Evolutionary conservation across 306 rosid genomes (phyloP), one percentile per base, ranked within the genome.

Genomic region (Macrotyloma uniflorum): DNA sequence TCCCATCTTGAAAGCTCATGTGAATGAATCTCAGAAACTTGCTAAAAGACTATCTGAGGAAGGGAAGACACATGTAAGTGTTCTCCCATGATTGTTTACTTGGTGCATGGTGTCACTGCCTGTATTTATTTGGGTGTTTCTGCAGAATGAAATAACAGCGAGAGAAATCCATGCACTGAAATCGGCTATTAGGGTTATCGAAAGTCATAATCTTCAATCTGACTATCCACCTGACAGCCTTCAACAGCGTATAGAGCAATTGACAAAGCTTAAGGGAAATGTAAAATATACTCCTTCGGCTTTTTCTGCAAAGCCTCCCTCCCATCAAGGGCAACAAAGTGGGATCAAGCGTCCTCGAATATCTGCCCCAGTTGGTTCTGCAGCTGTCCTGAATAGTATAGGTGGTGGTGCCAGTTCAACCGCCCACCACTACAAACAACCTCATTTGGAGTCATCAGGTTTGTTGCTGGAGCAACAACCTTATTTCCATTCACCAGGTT

Each of bases 161-260:
- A 94, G 90, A 81, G 90, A 94, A 87, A 72, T 86, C 24, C 87
- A 91, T 74, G 90, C 97, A 9, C 45, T 94, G 84, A 90, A 66
- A 86, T 76, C 90, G 11, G 97, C 83, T 20, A 67, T 94, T 38
- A 90, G 84, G 86, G 77, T 80, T 70, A 92, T 94, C 72, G 92
- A 89, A 82, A 89, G 43, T 33, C 75, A 86, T 70, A 88, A 92
- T 40, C 96, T 94, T 63, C 86, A 90, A 20, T 80, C 90, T 32
- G 87, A 87, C 61, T 89, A 68, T 83, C 95, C 98, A 6, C 82
- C 35, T 6, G 89, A 77, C 72, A 72, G 53, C 83, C 85, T 90
- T 67, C 89, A 86, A 74, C 83, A 85, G 80, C 89, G 86, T 54
- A 87, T 94, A 81, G 83, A 62, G 32, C 83, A 74, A 76, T 81